These are phyloP conservation scores for Ceratobasidium papillatum DNA, from an alignment of 1,284 basidiomycete genomes.

Conservation along the genomic window DNA sequence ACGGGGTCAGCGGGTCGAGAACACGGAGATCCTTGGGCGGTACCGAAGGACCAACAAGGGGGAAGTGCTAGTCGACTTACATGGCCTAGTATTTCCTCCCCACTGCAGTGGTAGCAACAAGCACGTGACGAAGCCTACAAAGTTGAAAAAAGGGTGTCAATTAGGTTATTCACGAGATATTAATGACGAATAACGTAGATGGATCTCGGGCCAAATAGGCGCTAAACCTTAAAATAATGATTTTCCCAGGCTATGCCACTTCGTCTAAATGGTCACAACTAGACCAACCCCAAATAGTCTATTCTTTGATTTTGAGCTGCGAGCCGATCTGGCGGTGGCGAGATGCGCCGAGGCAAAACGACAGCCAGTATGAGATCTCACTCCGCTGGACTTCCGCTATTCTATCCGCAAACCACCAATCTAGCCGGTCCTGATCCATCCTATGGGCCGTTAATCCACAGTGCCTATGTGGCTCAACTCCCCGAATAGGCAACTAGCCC, in stretches of 20 bases:
- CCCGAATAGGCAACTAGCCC: not conserved
- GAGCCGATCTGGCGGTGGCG: not conserved
- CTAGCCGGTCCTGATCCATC: not conserved
- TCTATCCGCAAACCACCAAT: not conserved
- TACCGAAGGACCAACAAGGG: not conserved
- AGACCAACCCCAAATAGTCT: not conserved
- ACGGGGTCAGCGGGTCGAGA: not conserved
- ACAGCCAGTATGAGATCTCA: not conserved
- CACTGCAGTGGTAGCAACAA: conserved; percentile 53
- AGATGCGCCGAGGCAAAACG: not conserved
- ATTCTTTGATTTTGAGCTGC: not conserved
- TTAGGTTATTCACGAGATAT: not conserved
- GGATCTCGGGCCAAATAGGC: not conserved
- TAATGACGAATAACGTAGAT: not conserved
- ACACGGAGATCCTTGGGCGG: not conserved
- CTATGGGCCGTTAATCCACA: not conserved
- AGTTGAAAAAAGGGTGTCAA: conserved; percentile 18
- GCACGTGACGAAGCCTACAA: conserved; percentile 49
- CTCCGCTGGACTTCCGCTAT: not conserved
- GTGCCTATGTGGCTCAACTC: not conserved
- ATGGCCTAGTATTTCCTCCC: conserved; percentile 53
- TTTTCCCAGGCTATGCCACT: not conserved
- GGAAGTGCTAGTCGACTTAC: conserved; percentile 39
- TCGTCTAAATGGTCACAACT: not conserved
- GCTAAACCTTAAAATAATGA: conserved; percentile 8